These are phyloP conservation scores for Moesziomyces aphidis DNA, from an alignment of 1,284 basidiomycete species.

Conservation along the genomic window DNA sequence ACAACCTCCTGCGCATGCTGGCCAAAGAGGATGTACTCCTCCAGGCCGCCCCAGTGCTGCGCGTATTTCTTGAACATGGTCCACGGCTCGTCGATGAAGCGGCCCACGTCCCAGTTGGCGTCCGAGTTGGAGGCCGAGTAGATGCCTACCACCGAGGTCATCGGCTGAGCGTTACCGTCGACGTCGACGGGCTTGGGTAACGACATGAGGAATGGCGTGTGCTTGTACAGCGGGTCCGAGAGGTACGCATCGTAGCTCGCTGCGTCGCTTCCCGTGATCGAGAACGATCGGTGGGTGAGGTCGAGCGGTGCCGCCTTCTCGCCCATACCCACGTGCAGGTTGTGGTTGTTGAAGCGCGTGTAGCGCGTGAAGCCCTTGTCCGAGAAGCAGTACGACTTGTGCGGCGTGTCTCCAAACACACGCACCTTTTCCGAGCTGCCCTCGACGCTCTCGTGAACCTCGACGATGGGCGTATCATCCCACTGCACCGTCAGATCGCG, in stretches of 20 bases:
- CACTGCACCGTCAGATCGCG: slow-evolving; percentile 37
- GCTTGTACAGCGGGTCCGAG: slow-evolving; percentile 70
- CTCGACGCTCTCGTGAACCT: slow-evolving; percentile 52
- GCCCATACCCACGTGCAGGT: slow-evolving; percentile 69
- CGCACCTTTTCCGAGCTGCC: slow-evolving; percentile 41
- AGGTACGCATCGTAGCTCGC: slow-evolving; percentile 69
- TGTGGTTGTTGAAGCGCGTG: slow-evolving; percentile 40
- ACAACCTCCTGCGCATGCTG: slow-evolving; percentile 66
- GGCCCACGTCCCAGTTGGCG: slow-evolving; percentile 69
- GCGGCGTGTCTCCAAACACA: slow-evolving; percentile 67
- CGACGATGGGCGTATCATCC: slow-evolving; percentile 62
- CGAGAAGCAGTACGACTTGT: slow-evolving; percentile 68
- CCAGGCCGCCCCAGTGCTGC: slow-evolving; percentile 69
- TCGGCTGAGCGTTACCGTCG: slow-evolving; percentile 35
- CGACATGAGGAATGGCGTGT: slow-evolving; percentile 70
- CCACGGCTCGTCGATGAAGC: slow-evolving; percentile 69
- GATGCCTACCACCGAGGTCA: slow-evolving; percentile 67
- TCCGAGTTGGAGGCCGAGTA: slow-evolving; percentile 69
- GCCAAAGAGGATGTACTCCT: slow-evolving; percentile 69
- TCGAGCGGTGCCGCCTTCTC: slow-evolving; percentile 70
- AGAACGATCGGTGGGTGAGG: slow-evolving; percentile 66
- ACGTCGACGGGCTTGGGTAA: slow-evolving; percentile 54
- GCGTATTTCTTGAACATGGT: slow-evolving; percentile 69
- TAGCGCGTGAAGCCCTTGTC: slow-evolving; percentile 67
- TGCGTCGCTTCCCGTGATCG: slow-evolving; percentile 67